Evolutionary conservation across 805 yeast species (phyloP).

Genomic region (Zygosaccharomyces kombuchaensis): DNA sequence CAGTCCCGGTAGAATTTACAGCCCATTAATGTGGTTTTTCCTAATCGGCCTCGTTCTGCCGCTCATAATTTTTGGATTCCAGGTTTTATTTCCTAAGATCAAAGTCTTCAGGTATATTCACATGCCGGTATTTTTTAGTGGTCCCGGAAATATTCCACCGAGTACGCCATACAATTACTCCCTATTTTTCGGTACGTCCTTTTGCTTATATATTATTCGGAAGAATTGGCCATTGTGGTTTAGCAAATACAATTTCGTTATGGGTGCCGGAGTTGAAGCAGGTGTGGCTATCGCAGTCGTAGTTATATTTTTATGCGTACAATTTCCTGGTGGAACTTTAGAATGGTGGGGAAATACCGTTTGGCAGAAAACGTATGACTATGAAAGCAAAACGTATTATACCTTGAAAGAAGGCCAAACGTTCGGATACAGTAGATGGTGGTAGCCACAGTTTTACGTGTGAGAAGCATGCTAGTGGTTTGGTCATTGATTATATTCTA

Average conservation of each 20-base stretch:
- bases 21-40: constrained; percentile 53
- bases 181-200: constrained; percentile 46
- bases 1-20: constrained; percentile 46
- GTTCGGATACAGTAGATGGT: constrained; percentile 51
- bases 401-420: constrained; percentile 40
- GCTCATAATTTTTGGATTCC: constrained; percentile 33
- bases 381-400: constrained; percentile 33
- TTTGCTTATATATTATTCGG: constrained; percentile 42
- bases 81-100: constrained; percentile 29
- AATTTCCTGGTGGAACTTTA: constrained; percentile 40
- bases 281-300: constrained; percentile 61
- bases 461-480: not conserved
- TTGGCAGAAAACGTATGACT: constrained; percentile 38
- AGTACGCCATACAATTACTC: constrained; percentile 68
- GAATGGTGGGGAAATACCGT: constrained; percentile 63
- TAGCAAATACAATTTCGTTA: constrained; percentile 55
- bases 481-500: no score
- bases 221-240: constrained; percentile 51
- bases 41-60: constrained; percentile 45
- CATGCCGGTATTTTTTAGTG: constrained; percentile 61
- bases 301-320: constrained; percentile 49
- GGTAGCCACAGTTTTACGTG: constrained; percentile 20
- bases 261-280: constrained; percentile 58
- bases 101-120: constrained; percentile 40
- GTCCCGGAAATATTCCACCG: constrained; percentile 65